Base-by-base conservation (phyloP, 2,329 filamentous ascomycete species). In the Neoscytalidium dimidiatum region DNA sequence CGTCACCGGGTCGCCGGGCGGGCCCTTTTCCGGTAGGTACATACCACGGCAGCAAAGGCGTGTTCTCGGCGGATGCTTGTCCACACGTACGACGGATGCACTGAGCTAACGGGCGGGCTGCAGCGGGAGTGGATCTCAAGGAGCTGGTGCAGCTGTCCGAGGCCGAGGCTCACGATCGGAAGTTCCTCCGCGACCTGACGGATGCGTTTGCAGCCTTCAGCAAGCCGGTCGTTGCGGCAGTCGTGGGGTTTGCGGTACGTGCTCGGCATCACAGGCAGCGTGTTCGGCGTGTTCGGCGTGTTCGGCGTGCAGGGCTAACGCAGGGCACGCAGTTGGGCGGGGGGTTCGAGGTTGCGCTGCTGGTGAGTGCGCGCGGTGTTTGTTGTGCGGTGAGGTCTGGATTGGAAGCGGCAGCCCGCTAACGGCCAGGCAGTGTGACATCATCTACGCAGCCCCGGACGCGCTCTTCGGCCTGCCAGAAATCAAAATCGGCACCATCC, bases 381-480 rank as follows among this genome's bases (percentile, higher is more conserved):
- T n/a, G n/a, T n/a, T n/a, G n/a, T n/a, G n/a, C n/a, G 38, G 41
- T 51, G 17, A 51, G 23, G 14, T 29, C 14, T 66, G 51, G 53
- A 43, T 28, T 28, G 62, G 38, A 48, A 63, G 65, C 66, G 62
- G 67, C 26, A 33, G 26, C n/a, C 13, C 11, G 33, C 51, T 67
- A 46, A 67, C 13, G 49, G 21, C 23, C 26, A 23, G 19, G 44
- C 62, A 74, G 73, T 73, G 73, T 74, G 94, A 98, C 77, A 88
- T 97, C 71, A 82, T 98, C 65, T 97, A 97, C 84, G 95, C 92
- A 81, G 94, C 91, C 4, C 84, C 89, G 61, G 86, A 80, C 21
- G 93, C 94, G 71, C 95, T 90, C 74, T 97, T 99, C 75, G 95
- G 94, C 7, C 94, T 97, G 80, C 94, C 94, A 2, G 94, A 99